Evolutionary conservation across 2,329 filamentous ascomycete genomes (phyloP).

Genomic region (Epichloe elymi): DNA sequence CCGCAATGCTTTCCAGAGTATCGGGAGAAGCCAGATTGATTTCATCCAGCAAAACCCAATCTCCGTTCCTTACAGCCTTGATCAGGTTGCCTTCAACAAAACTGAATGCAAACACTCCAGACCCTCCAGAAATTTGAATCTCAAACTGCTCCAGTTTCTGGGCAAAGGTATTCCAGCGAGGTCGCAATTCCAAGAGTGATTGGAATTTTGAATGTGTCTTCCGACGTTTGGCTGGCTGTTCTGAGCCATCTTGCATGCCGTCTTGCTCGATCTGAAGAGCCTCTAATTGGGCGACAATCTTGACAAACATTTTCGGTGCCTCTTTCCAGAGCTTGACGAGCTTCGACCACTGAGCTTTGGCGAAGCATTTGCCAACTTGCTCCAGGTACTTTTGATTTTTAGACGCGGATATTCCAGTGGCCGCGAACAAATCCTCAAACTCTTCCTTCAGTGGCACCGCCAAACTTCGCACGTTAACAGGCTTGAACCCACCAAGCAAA

Average conservation of each 20-base stretch:
- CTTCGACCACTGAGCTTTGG: slow-evolving; percentile 75
- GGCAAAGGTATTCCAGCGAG: slow-evolving; percentile 72
- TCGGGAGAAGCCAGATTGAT: slow-evolving; percentile 94
- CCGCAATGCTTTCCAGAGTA: slow-evolving; percentile 84
- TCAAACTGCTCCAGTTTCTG: slow-evolving; percentile 66
- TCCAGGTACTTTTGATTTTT: slow-evolving; percentile 83
- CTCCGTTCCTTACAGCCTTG: slow-evolving; percentile 87
- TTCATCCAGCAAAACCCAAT: slow-evolving; percentile 95
- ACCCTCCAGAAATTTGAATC: slow-evolving; percentile 59
- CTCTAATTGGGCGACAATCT: slow-evolving; percentile 46
- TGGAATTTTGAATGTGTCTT: slow-evolving; percentile 56
- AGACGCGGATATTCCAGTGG: slow-evolving; percentile 70
- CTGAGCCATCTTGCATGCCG: slow-evolving; percentile 20
- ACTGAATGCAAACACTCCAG: slow-evolving; percentile 75
- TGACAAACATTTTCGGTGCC: slow-evolving; percentile 75
- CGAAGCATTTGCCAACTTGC: slow-evolving; percentile 64
- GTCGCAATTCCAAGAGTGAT: slow-evolving; percentile 40
- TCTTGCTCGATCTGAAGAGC: slow-evolving; percentile 28
- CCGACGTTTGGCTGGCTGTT: slow-evolving; percentile 55
- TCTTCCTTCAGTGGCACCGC: slow-evolving; percentile 86
- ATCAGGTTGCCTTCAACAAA: slow-evolving; percentile 95
- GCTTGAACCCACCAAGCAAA: slow-evolving; percentile 89
- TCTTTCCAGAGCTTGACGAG: slow-evolving; percentile 79
- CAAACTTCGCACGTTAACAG: slow-evolving; percentile 77
- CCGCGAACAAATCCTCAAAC: slow-evolving; percentile 78